phyloP scores from a whole-genome alignment of 352 stramenopile species.

The Globisporangium rhizosaccharum region DNA sequence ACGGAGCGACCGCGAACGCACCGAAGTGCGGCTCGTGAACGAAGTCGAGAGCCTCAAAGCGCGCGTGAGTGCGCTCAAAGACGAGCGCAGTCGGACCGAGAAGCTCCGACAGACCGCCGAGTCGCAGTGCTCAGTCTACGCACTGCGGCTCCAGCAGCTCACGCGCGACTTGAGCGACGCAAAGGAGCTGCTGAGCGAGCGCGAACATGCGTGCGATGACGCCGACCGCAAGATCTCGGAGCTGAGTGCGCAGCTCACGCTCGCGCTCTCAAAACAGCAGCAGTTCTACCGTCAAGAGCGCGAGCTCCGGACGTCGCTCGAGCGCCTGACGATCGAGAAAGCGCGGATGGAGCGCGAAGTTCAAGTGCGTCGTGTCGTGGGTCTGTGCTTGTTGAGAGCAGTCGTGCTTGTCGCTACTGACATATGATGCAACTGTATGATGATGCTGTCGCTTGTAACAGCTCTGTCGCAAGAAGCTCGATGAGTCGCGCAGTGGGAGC shows the following conservation, averaged over 20 bases:
- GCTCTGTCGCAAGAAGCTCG: slow-evolving; percentile 45
- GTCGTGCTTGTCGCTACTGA: background rate
- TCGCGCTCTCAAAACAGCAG: slow-evolving; percentile 69
- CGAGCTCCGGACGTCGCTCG: slow-evolving; percentile 50
- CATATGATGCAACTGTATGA: background rate
- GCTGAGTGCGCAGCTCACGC: slow-evolving; percentile 55
- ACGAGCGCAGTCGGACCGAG: slow-evolving; percentile 52
- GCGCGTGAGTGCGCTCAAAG: slow-evolving; percentile 41
- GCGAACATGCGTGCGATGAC: slow-evolving; percentile 62
- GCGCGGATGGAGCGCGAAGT: slow-evolving; percentile 59
- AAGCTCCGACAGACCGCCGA: slow-evolving; percentile 45
- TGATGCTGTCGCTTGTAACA: slow-evolving; percentile 11
- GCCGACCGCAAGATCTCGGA: slow-evolving; percentile 64
- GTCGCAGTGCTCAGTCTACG: slow-evolving; percentile 34
- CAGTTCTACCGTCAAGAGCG: slow-evolving; percentile 69
- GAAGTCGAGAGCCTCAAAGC: slow-evolving; percentile 62
- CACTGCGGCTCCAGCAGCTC: slow-evolving; percentile 50
- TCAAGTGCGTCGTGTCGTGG: slow-evolving; percentile 18
- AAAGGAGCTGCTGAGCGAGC: slow-evolving; percentile 49
- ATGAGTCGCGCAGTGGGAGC: slow-evolving; percentile 48
- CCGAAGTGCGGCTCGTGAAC: slow-evolving; percentile 42
- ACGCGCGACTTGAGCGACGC: slow-evolving; percentile 45
- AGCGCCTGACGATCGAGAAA: slow-evolving; percentile 58
- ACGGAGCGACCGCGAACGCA: slow-evolving; percentile 45
- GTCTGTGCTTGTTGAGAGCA: background rate